Base-by-base conservation (phyloP, 768 basidiomycete species). In the Daedalea quercina region DNA sequence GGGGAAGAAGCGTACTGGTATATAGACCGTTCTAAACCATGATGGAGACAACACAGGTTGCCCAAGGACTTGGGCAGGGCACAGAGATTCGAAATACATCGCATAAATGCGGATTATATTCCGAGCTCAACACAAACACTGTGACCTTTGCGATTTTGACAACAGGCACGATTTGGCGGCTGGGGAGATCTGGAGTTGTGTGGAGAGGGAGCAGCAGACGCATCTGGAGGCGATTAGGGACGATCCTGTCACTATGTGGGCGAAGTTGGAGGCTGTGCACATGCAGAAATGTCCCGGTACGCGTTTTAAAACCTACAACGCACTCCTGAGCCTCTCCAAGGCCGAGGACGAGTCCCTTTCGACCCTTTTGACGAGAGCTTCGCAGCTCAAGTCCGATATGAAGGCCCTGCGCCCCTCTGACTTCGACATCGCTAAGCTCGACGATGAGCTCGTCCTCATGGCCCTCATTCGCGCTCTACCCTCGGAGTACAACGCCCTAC, bases 301-400 rank as follows among this genome's bases (percentile, higher is more conserved):
- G 25, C 49, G 53, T 49, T 54, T 59, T 35, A 59, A 51, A 33
- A 54, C 58, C 41, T 52, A 51, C 31, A 51, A 59, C 15, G 44
- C 46, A 19, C 47, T 59, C 24, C 52, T 59, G 23, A 37, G 22
- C 24, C 58, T 57, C 48, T 33, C 11, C 34, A 57, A 59, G 45
- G 45, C 45, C n/a, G 44, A 59, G n/a, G 35, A 52, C 28, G 53
- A 57, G 35, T 40, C 31, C 51, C 52, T 59, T 25, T 20, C 47
- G 20, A 19, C 58, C 13, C 41, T 59, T 22, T 33, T 40, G 9
- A 51, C 33, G 13, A 20, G 52, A 45, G 47, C 51, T 26, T 43
- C 46, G 15, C 43, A 45, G 35, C 44, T 50, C 42, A 54, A 54
- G 56, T 51, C 52, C 15, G 51, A 51, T 44, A 49, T 59, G 44